Conservation (phyloP, 2,329 filamentous ascomycete genomes). For the Epichloe sibirici region DNA sequence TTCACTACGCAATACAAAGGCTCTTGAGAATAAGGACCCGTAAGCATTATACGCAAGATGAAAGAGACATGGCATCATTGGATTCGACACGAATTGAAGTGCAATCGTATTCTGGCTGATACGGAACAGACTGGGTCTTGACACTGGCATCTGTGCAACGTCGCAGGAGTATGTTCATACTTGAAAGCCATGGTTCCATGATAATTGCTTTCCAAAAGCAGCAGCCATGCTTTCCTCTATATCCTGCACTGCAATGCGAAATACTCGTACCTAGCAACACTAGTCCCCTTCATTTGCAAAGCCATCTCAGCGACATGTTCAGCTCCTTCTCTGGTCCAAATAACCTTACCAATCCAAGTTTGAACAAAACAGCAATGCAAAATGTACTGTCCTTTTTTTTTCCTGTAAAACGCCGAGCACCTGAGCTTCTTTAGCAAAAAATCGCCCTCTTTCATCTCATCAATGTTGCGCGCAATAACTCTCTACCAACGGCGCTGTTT, state of each 20-base stretch:
- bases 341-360: background rate
- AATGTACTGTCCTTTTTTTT: background rate
- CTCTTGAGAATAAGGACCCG: too few species aligned
- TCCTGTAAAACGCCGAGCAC: conserved; percentile 6
- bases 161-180: too few species aligned
- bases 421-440: conserved; percentile 1
- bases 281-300: background rate
- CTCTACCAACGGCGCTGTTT: background rate
- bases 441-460: background rate
- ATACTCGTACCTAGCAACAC: background rate
- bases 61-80: too few species aligned
- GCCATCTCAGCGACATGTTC: background rate
- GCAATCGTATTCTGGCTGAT: too few species aligned
- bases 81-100: too few species aligned
- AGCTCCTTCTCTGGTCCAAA: background rate
- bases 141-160: background rate
- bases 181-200: too few species aligned
- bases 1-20: too few species aligned
- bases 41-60: too few species aligned
- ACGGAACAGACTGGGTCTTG: background rate
- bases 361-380: background rate
- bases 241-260: background rate
- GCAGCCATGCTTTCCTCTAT: background rate
- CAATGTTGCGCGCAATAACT: background rate
- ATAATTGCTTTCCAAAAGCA: background rate